Evolutionary conservation across 2,329 filamentous ascomycete genomes (phyloP), one percentile per base, ranked within the genome.

Genomic region (Sordariomycetes sp.): DNA sequence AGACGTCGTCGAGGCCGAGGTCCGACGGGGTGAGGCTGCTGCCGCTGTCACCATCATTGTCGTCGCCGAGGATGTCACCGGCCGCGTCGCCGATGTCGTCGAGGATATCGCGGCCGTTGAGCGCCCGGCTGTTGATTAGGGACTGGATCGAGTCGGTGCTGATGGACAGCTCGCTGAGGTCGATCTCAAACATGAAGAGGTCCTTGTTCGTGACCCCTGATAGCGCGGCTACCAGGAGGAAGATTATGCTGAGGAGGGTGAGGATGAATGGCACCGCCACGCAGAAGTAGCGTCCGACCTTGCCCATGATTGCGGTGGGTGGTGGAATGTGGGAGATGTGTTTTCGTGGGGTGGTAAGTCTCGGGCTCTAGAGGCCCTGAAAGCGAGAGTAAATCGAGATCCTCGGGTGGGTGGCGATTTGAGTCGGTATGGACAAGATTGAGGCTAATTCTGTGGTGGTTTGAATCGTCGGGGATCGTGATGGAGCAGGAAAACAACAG

Each of bases 261-360:
- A 96, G 81, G 63, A 83, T 77, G 74, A 96, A 91, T 61, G 93
- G 93, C 76, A 91, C 77, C 73, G 89, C 82, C 74, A 97, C 94
- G 75, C 91, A 97, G 71, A 89, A 77, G 66, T 93, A 83, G 68
- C 93, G 84, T 65, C 90, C 92, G 68, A 82, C 79, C 74, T 57
- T 57, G 18, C 46, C 55, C 55, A 57, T 57, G 50, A 18, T 52
- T 34, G 51, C 51, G 24, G 51, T 34, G 24, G 25, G 24, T 43
- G 34, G n/a, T 18, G 3, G 54, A 22, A 32, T 18, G 16, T 50
- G 40, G 40, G 43, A 2, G 16, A 32, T 28, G 25, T 57, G 22
- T 50, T 35, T 57, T 14, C 2, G 12, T 28, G 46, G 18, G 55
- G 12, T 57, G n/a, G 40, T 32, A 4, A n/a, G 14, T 3, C 4